Evolutionary conservation across 1,284 basidiomycete genomes (phyloP).

Genomic region (Phenoliferia sp.): DNA sequence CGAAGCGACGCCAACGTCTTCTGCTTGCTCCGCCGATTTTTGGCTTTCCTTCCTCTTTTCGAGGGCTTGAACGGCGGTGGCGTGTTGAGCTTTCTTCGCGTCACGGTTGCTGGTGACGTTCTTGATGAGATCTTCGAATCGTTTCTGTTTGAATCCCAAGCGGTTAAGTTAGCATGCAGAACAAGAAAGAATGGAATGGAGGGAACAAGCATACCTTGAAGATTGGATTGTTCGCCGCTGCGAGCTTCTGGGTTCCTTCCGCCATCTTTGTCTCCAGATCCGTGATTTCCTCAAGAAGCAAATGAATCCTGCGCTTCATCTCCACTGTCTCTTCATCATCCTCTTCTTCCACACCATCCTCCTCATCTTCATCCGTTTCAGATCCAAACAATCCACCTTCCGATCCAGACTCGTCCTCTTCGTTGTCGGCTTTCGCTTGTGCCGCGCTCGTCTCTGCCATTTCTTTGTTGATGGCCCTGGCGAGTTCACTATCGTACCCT

Average conservation of each 20-base stretch:
- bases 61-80: conserved; percentile 29
- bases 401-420: conserved; percentile 28
- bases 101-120: conserved; percentile 81
- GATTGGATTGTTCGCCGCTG: conserved; percentile 80
- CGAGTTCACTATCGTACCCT: conserved; percentile 43
- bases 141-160: conserved; percentile 70
- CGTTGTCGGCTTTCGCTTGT: conserved; percentile 21
- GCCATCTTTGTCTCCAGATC: conserved; percentile 82
- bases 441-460: conserved; percentile 28
- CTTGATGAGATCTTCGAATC: conserved; percentile 86
- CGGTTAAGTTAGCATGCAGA: background rate
- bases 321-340: conserved; percentile 43
- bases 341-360: conserved; percentile 43
- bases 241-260: conserved; percentile 77
- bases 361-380: conserved; percentile 49
- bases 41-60: conserved; percentile 17
- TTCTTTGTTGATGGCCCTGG: conserved; percentile 37
- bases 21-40: no score
- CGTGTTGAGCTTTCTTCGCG: conserved; percentile 65
- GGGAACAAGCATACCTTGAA: conserved; percentile 60
- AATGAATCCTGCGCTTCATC: conserved; percentile 47
- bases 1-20: no score
- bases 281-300: conserved; percentile 81
- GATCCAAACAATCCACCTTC: conserved; percentile 36
- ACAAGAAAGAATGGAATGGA: background rate